These are phyloP conservation scores for Globisporangium spinosum DNA, from an alignment of 352 stramenopile genomes.

Conservation along the genomic window DNA sequence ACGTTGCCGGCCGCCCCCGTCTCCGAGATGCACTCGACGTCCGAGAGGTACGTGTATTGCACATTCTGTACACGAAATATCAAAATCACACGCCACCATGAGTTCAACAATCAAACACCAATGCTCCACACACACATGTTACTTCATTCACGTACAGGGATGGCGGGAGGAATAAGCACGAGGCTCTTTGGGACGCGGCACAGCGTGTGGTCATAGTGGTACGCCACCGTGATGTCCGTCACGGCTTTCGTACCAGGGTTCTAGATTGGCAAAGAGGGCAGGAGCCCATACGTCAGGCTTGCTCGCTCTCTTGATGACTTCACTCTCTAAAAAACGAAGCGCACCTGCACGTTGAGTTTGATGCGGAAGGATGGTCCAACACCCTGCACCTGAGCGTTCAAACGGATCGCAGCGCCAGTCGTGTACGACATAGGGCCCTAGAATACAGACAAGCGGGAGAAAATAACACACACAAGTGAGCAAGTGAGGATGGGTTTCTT, in stretches of 20 bases:
- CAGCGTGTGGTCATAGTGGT: slow-evolving; percentile 76
- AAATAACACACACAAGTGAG: neutral
- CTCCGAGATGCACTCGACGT: slow-evolving; percentile 73
- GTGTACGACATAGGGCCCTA: slow-evolving; percentile 69
- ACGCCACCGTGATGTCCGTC: slow-evolving; percentile 59
- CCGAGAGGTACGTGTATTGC: slow-evolving; percentile 61
- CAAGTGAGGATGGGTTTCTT: neutral
- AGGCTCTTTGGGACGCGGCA: slow-evolving; percentile 70
- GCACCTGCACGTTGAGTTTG: slow-evolving; percentile 73
- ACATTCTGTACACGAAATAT: slow-evolving; percentile 42
- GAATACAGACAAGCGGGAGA: neutral
- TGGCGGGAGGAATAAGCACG: slow-evolving; percentile 57
- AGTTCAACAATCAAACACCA: slow-evolving; percentile 5
- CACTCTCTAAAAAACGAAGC: neutral
- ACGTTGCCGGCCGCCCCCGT: slow-evolving; percentile 65
- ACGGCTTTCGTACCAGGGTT: slow-evolving; percentile 68
- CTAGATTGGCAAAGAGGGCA: slow-evolving; percentile 18
- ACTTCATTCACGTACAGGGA: slow-evolving; percentile 42
- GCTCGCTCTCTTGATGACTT: neutral
- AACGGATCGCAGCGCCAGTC: slow-evolving; percentile 65
- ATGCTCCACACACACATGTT: neutral
- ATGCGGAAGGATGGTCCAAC: slow-evolving; percentile 81
- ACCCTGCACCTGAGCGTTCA: slow-evolving; percentile 81
- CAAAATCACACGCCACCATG: neutral
- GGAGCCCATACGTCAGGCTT: neutral